These are phyloP conservation scores for Prunus dulcis DNA, from an alignment of 306 rosid genomes.

Conservation along the genomic window DNA sequence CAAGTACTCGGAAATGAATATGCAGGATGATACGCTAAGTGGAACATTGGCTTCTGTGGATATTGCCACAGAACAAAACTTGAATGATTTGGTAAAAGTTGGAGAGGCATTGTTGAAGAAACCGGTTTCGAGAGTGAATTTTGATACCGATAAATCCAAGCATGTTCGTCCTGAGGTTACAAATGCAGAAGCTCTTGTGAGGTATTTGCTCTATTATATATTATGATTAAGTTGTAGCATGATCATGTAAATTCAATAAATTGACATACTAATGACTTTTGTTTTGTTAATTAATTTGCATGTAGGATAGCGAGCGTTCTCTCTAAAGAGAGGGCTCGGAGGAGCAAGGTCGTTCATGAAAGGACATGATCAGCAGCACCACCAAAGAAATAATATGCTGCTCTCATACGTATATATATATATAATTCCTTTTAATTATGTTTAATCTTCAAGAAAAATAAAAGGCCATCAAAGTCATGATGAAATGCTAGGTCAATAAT, in stretches of 20 bases:
- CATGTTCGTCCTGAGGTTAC: constrained; percentile 2
- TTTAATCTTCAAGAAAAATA: background rate
- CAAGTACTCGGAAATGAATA: background rate
- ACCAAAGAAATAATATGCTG: too few relatives aligned
- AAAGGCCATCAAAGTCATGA: background rate
- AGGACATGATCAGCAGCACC: background rate
- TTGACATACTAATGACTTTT: background rate
- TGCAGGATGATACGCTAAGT: constrained; percentile 24
- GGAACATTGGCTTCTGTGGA: constrained; percentile 10
- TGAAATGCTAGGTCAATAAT: background rate
- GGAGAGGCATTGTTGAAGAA: constrained; percentile 25
- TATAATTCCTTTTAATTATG: background rate
- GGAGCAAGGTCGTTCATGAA: background rate
- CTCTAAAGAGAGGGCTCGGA: background rate
- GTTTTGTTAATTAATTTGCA: background rate
- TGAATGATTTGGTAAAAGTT: constrained; percentile 17
- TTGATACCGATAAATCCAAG: constrained; percentile 6
- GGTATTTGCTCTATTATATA: background rate
- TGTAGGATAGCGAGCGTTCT: background rate
- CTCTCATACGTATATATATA: background rate
- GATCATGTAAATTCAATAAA: background rate
- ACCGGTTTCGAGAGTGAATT: constrained; percentile 15
- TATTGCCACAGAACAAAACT: constrained; percentile 18
- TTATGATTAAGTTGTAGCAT: background rate
- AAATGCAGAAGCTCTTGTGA: constrained; percentile 23